Conservation (phyloP, 2,329 filamentous ascomycete genomes). For the Pseudopithomyces chartarum region DNA sequence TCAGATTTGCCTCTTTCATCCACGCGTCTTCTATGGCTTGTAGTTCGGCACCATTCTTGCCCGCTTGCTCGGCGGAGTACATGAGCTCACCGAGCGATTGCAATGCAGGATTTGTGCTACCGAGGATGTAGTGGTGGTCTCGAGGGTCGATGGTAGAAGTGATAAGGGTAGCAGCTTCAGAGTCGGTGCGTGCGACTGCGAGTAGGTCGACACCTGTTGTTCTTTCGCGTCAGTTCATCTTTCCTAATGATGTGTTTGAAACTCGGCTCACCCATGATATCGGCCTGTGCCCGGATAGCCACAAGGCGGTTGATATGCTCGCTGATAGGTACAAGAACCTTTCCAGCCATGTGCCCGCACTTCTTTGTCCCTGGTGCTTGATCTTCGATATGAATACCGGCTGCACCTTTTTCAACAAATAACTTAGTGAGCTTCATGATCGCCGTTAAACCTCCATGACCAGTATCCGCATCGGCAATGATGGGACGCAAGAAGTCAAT, state of each 20-base stretch:
- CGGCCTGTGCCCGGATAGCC: conserved; percentile 94
- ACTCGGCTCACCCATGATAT: conserved; percentile 82
- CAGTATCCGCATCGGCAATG: conserved; percentile 95
- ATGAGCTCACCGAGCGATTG: conserved; percentile 90
- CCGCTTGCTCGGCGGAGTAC: conserved; percentile 78
- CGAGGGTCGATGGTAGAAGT: conserved; percentile 94
- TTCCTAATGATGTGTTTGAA: not conserved
- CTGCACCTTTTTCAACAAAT: conserved; percentile 94
- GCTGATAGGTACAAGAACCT: conserved; percentile 93
- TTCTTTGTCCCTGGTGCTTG: conserved; percentile 99
- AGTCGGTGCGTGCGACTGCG: conserved; percentile 92
- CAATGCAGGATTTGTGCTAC: conserved; percentile 82
- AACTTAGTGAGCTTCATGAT: conserved; percentile 99
- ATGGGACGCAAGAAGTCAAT: conserved; percentile 95
- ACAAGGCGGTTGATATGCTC: conserved; percentile 99
- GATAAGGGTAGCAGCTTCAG: conserved; percentile 96
- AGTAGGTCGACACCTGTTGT: conserved; percentile 76
- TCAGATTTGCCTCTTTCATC: conserved; percentile 77
- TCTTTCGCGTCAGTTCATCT: not conserved
- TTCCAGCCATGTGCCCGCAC: conserved; percentile 99
- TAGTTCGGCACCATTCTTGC: conserved; percentile 79
- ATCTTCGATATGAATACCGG: conserved; percentile 98
- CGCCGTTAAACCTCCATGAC: conserved; percentile 95
- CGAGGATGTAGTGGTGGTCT: conserved; percentile 92
- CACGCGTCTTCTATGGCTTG: conserved; percentile 93